phyloP scores from a whole-genome alignment of 2,329 filamentous ascomycete species.

The Xylaria hypoxylon region DNA sequence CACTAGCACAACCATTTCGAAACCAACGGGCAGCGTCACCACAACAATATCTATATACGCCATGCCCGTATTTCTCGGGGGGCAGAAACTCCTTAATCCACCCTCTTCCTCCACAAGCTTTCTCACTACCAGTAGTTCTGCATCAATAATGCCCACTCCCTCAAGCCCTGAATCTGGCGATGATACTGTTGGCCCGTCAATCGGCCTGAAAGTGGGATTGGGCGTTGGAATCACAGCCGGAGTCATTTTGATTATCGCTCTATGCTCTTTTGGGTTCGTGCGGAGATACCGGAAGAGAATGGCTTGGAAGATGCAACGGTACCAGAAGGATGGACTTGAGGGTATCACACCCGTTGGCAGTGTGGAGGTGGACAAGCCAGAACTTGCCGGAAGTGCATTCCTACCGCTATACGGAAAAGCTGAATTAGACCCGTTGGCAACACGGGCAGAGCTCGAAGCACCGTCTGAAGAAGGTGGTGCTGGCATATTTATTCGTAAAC shows the following conservation, averaged over 20 bases:
- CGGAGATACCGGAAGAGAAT: constrained; percentile 10
- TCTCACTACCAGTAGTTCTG: not conserved
- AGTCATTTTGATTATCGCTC: not conserved
- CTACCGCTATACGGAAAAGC: not conserved
- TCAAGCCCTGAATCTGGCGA: not conserved
- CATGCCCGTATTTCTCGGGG: constrained; percentile 9
- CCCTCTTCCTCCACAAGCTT: constrained; percentile 1
- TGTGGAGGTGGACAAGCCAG: not conserved
- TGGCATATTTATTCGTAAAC: constrained; percentile 15
- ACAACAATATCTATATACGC: constrained; percentile 22
- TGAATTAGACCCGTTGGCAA: constrained; percentile 10
- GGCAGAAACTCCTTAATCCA: constrained; percentile 4
- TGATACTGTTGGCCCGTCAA: not conserved
- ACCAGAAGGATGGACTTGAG: not conserved
- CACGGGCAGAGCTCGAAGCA: constrained; percentile 17
- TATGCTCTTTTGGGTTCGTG: not conserved
- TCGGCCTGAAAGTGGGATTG: not conserved
- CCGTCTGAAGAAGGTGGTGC: constrained; percentile 5
- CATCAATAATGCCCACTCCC: not conserved
- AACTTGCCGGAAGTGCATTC: not conserved
- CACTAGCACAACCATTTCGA: constrained; percentile 3
- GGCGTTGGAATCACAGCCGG: constrained; percentile 4
- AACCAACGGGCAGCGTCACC: not conserved
- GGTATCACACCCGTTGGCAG: not conserved
- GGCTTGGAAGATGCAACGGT: not conserved